Conservation (phyloP, 257 asterid genomes). For the Lantana camara region DNA sequence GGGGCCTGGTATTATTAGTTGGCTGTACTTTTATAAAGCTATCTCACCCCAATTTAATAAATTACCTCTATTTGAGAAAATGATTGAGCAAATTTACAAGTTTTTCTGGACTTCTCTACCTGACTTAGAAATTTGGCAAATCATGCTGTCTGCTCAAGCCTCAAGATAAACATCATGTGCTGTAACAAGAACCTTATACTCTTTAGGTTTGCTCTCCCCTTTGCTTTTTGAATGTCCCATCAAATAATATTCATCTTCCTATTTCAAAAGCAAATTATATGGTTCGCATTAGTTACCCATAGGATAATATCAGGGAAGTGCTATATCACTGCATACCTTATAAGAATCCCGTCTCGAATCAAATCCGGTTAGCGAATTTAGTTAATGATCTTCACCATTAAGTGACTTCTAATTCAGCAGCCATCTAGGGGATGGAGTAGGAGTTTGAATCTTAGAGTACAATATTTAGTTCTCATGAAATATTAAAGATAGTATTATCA, state of each 20-base stretch:
- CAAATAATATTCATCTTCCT: conserved; percentile 25
- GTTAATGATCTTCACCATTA: no score
- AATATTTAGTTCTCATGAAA: no score
- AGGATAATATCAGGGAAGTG: no score
- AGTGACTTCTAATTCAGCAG: no score
- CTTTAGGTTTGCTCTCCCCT: neutral
- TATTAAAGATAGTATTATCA: no score
- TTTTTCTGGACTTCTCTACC: neutral
- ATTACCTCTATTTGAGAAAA: neutral
- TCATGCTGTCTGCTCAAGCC: conserved; percentile 30
- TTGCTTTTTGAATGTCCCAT: conserved; percentile 1
- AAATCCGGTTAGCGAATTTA: no score
- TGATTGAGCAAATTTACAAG: conserved; percentile 16
- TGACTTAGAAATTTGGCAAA: conserved; percentile 1
- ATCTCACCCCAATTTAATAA: neutral
- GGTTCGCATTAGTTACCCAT: neutral
- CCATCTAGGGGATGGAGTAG: no score
- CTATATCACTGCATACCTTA: no score
- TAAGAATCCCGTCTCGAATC: no score
- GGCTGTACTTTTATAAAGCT: conserved; percentile 1
- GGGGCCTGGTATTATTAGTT: conserved; percentile 4
- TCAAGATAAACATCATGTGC: conserved; percentile 32
- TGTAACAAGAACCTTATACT: conserved; percentile 2
- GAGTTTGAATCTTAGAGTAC: no score
- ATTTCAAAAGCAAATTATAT: conserved; percentile 21